phyloP scores from a whole-genome alignment of 805 yeast species.

The Ogataea nitratoaversa region DNA sequence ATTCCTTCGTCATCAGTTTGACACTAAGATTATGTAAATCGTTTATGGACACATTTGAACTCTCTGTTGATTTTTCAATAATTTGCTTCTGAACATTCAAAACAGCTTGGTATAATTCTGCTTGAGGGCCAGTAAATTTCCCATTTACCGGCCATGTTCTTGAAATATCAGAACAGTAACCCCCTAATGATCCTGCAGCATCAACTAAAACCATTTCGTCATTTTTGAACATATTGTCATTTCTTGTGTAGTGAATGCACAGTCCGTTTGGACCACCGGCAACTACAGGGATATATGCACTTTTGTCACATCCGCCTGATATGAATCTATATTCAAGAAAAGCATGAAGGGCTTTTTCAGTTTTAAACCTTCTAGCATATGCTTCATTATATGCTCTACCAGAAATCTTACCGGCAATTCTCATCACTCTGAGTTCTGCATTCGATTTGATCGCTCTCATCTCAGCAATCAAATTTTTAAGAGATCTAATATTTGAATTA shows the following conservation, averaged over 20 bases:
- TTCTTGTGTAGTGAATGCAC: conserved; percentile 90
- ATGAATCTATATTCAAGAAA: conserved; percentile 79
- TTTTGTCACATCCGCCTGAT: conserved; percentile 81
- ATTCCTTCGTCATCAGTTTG: conserved; percentile 51
- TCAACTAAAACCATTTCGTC: conserved; percentile 84
- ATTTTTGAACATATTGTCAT: conserved; percentile 72
- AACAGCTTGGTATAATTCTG: conserved; percentile 85
- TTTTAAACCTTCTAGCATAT: conserved; percentile 56
- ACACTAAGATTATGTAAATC: conserved; percentile 75
- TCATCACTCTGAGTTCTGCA: conserved; percentile 74
- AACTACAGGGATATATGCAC: conserved; percentile 93
- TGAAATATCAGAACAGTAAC: conserved; percentile 93
- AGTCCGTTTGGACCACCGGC: conserved; percentile 91
- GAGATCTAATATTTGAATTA: conserved; percentile 38
- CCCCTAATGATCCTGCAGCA: conserved; percentile 92
- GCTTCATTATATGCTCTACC: conserved; percentile 83
- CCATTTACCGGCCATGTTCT: conserved; percentile 93
- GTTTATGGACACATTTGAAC: conserved; percentile 51
- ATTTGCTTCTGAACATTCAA: conserved; percentile 76
- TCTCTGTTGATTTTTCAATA: conserved; percentile 62
- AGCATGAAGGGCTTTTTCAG: conserved; percentile 77
- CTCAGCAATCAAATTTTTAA: conserved; percentile 39
- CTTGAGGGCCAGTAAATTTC: conserved; percentile 69
- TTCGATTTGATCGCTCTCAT: conserved; percentile 70
- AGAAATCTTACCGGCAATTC: conserved; percentile 77